Evolutionary conservation across 2,329 filamentous ascomycete species (phyloP).

Genomic region (Diaporthe aspalathi): DNA sequence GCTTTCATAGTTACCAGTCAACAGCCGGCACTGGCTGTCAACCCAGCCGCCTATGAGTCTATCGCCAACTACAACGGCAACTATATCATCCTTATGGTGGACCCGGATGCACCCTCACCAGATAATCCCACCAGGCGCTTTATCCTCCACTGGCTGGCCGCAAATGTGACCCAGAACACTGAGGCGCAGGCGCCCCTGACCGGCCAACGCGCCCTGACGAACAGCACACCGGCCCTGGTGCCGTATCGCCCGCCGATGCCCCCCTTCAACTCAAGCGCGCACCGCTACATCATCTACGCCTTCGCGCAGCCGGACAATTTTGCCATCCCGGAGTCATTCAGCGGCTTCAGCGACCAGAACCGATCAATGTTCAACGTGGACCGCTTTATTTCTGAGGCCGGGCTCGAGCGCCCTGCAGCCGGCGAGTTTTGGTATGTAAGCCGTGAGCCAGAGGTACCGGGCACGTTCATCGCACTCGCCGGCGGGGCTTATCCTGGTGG

Average conservation of each 20-base stretch:
- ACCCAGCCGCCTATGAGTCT: conserved; percentile 11
- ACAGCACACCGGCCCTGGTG: conserved; percentile 13
- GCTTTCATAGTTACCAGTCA: conserved; percentile 17
- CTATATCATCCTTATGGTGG: conserved; percentile 34
- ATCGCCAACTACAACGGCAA: conserved; percentile 25
- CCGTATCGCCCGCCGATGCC: conserved; percentile 31
- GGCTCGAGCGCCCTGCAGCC: conserved; percentile 19
- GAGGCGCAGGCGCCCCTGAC: conserved; percentile 12
- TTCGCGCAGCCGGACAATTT: conserved; percentile 35
- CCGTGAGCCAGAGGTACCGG: conserved; percentile 25
- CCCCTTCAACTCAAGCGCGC: conserved; percentile 30
- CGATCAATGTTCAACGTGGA: conserved; percentile 33
- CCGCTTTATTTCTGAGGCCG: conserved; percentile 31
- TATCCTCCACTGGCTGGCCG: conserved; percentile 36
- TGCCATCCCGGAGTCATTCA: conserved; percentile 24
- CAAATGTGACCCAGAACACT: conserved; percentile 9
- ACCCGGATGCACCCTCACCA: conserved; percentile 34
- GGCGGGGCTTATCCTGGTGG: conserved; percentile 32
- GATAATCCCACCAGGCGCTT: conserved; percentile 12
- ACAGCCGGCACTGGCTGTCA: conserved; percentile 27
- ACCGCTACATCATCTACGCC: conserved; percentile 38
- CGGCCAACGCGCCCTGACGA: conserved; percentile 23
- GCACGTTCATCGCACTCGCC: conserved; percentile 26
- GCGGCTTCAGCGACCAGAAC: conserved; percentile 33
- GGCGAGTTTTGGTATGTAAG: conserved; percentile 37